Conservation (phyloP, 2,329 filamentous ascomycete species). For the Zymoseptoria brevis region DNA sequence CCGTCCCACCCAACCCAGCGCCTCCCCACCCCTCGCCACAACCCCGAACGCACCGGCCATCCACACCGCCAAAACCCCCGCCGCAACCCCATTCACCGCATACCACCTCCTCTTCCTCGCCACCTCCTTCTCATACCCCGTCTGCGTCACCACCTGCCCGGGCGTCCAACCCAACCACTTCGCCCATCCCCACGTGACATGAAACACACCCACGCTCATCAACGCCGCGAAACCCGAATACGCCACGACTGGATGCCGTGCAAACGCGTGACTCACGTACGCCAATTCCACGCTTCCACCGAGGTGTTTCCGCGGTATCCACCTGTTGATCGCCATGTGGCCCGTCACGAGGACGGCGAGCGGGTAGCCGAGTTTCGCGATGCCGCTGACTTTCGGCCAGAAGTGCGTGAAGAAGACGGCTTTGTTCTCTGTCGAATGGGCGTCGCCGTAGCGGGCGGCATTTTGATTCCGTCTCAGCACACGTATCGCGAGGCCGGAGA, state of each 20-base stretch:
- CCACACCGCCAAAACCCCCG: constrained; percentile 60
- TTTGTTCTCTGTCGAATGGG: constrained; percentile 41
- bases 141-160: constrained; percentile 43
- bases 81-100: constrained; percentile 58
- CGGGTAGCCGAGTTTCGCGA: constrained; percentile 64
- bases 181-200: constrained; percentile 79
- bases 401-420: constrained; percentile 26
- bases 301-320: constrained; percentile 65
- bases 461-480: constrained; percentile 66
- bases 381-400: constrained; percentile 67
- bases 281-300: constrained; percentile 72
- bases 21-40: constrained; percentile 62
- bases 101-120: constrained; percentile 61
- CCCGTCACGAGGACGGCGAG: constrained; percentile 58
- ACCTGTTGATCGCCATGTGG: constrained; percentile 69
- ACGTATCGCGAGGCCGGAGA: constrained; percentile 68
- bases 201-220: constrained; percentile 59
- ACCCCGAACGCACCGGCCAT: constrained; percentile 71
- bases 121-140: constrained; percentile 43
- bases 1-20: constrained; percentile 69
- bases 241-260: constrained; percentile 58
- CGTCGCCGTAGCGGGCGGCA: constrained; percentile 65
- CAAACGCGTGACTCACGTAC: constrained; percentile 80
- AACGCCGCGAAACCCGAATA: constrained; percentile 62
- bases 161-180: constrained; percentile 64